Base-by-base conservation (phyloP, 2,329 filamentous ascomycete species). In the Colletotrichum karsti region DNA sequence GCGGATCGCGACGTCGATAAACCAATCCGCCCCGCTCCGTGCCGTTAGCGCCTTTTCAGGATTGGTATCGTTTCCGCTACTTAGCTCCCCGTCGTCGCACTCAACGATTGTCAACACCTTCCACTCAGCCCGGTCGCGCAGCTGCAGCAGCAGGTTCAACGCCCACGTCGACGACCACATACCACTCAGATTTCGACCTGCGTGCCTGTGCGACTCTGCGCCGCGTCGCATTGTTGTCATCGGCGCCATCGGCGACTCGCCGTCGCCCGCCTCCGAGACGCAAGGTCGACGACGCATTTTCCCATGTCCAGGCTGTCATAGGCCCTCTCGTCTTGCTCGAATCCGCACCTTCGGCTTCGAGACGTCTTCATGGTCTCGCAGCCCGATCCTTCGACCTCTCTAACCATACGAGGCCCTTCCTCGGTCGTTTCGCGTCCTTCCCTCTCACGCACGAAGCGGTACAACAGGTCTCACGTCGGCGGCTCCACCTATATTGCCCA, bases 391-490 rank as follows among this genome's bases (percentile, higher is more conserved):
- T 77, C 82, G 67, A 80, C 82, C 74, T 84, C 88, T 73, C 81
- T 90, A 72, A 83, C 87, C 75, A 81, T 88, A 74, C 89, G 90
- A 76, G 86, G 86, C 72, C 79, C 88, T 77, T 80, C 88, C 80
- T 85, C 90, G 76, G 79, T 94, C 82, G 78, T 91, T 74, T 88
- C 91, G 70, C 89, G 90, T 75, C 85, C 89, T 65, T 85, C 87
- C 13, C 80, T 84, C 61, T 85, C 85, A 26, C 86, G 91, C 71
- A 79, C 80, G 41, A 92, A 93, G 79, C 90, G 93, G 73, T 93
- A 94, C 75, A 91, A 92, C 77, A 91, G 93, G 70, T 96, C 93
- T 53, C 93, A 96, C 77, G 89, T 92, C 74, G 93, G 93, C 65
- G 91, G 91, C 69, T 83, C 86, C 35, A 87, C 89, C 18, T 90